A percentile compares a stretch with the other conserved stretches of the same genome.
Evolutionary conservation across 2,329 filamentous ascomycete genomes (phyloP).

Genomic region (Lasiodiplodia sp.): DNA sequence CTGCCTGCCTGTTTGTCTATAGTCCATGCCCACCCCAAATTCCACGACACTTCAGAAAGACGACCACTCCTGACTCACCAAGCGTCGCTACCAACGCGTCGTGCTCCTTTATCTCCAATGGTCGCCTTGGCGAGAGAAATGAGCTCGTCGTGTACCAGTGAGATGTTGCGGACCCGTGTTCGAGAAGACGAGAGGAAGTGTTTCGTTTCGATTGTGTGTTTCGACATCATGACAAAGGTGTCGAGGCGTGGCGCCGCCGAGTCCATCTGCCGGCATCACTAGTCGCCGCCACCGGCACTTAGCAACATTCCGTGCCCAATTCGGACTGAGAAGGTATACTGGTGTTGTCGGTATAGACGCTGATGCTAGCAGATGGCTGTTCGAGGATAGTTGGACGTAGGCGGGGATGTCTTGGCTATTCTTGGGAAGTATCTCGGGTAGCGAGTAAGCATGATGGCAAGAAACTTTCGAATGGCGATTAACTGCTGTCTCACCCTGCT

Average conservation of each 20-base stretch:
- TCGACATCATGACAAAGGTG: neutral
- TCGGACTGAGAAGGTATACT: neutral
- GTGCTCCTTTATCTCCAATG: constrained; percentile 15
- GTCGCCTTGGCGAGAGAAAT: neutral
- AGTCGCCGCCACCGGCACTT: neutral
- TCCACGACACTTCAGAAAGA: constrained; percentile 7
- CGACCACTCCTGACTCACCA: neutral
- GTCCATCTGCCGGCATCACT: constrained; percentile 5
- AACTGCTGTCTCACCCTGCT: constrained; percentile 7
- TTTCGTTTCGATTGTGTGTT: constrained; percentile 19
- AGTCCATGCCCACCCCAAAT: neutral
- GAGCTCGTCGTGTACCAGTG: neutral
- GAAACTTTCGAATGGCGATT: neutral
- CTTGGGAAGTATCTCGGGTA: neutral
- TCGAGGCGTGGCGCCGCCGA: constrained; percentile 6
- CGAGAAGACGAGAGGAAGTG: constrained; percentile 11
- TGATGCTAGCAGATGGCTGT: neutral
- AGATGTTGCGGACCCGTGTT: neutral
- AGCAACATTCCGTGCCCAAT: neutral
- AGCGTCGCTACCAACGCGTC: neutral
- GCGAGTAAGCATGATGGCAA: constrained; percentile 11
- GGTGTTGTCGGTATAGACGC: neutral
- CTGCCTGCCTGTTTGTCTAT: neutral
- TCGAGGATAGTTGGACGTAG: neutral
- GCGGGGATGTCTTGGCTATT: neutral